Evolutionary conservation across 345 rosid genomes (phyloP).

Genomic region (Camelina hispida): DNA sequence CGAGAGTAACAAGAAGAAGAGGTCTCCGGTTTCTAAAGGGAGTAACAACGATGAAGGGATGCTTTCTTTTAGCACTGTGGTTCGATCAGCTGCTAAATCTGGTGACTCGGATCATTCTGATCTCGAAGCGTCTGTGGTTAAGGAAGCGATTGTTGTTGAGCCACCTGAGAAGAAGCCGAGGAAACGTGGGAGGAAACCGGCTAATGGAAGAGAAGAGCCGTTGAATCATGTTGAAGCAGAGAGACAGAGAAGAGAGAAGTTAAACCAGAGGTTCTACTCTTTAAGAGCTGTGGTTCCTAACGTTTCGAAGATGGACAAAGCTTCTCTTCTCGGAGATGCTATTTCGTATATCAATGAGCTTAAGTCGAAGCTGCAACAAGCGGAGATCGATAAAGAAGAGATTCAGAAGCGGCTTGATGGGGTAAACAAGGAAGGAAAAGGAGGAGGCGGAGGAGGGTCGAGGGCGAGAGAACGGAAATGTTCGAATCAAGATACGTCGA

Average conservation of each 20-base stretch:
- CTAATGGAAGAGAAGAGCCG: constrained; percentile 98
- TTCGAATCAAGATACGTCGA: constrained; percentile 39
- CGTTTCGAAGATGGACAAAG: constrained; percentile 99
- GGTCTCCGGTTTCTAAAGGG: constrained; percentile 54
- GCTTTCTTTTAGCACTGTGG: constrained; percentile 76
- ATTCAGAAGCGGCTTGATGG: constrained; percentile 70
- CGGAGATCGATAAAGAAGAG: constrained; percentile 70
- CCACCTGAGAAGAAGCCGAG: constrained; percentile 94
- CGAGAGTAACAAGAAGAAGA: constrained; percentile 74
- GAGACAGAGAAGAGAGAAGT: constrained; percentile 98
- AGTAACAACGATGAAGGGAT: constrained; percentile 69
- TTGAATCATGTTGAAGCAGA: constrained; percentile 99
- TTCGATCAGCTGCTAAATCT: constrained; percentile 62
- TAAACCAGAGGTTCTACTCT: constrained; percentile 92
- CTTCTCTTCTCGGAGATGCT: constrained; percentile 93
- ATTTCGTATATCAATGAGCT: constrained; percentile 93
- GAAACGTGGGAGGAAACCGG: constrained; percentile 96
- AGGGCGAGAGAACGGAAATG: constrained; percentile 30
- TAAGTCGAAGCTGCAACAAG: constrained; percentile 63
- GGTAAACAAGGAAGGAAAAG: constrained; percentile 53
- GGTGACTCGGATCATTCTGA: constrained; percentile 94
- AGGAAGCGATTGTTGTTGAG: constrained; percentile 70
- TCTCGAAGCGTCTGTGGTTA: constrained; percentile 91
- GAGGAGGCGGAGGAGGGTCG: neutral
- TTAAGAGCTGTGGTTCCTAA: constrained; percentile 97